These are phyloP conservation scores for Cajanus cajan DNA, from an alignment of 306 rosid species.

Conservation along the genomic window DNA sequence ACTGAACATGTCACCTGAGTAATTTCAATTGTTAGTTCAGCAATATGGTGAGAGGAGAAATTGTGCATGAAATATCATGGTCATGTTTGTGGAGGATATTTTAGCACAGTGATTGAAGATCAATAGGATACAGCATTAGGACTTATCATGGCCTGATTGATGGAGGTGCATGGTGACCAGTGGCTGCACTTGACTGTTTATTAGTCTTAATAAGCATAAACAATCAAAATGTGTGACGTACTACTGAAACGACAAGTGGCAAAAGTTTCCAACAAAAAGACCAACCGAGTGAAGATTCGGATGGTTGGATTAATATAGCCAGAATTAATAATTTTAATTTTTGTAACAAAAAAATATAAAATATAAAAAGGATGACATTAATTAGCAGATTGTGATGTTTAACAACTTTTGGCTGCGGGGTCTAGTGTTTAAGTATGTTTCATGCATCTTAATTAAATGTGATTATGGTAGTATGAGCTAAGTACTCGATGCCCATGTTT, in stretches of 20 bases:
- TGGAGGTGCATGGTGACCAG: not conserved
- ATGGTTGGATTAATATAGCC: conserved; percentile 3
- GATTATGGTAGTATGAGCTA: conserved; percentile 13
- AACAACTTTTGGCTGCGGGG: conserved; percentile 31
- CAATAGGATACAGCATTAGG: not conserved
- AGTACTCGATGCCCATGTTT: conserved; percentile 10
- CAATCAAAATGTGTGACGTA: not conserved
- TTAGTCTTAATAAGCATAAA: not conserved
- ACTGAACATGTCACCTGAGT: conserved; percentile 20
- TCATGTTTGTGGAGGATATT: not conserved
- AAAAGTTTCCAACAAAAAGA: not conserved
- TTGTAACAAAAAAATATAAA: not conserved
- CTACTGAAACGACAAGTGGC: conserved; percentile 24
- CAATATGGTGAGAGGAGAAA: conserved; percentile 12
- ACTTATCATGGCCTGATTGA: not conserved
- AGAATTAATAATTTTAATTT: not conserved
- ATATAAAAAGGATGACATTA: conserved; percentile 7
- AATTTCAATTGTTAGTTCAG: conserved; percentile 26
- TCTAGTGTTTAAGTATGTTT: not conserved
- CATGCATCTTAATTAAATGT: conserved; percentile 11
- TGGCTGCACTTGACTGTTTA: not conserved
- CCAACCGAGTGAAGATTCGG: conserved; percentile 24
- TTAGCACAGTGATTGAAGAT: not conserved
- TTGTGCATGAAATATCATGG: conserved; percentile 13
- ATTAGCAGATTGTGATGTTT: conserved; percentile 34